Base-by-base conservation (phyloP, 805 yeast genomes). In the Myxozyma vanderwaltii region DNA sequence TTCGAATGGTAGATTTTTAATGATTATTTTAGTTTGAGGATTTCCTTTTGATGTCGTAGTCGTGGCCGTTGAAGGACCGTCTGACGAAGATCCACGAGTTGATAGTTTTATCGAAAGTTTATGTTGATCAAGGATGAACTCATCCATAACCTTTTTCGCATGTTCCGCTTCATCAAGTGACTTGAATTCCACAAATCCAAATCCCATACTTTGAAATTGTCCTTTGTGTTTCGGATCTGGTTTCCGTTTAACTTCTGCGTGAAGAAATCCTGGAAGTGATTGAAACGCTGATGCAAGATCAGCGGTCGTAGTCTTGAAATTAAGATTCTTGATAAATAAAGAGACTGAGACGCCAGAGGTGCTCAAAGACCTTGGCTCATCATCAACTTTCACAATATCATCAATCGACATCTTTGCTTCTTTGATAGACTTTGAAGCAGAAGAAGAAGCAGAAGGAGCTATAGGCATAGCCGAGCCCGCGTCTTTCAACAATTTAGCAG, bases 1-100 rank as follows among this genome's bases (percentile, higher is more conserved):
- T 76, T 94, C 99, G 74, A 94, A 94, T 60, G 99, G 98, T 74
- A 94, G 82, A 76, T 94, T 94, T 85, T 94, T 94, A 73, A 94
- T 91, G 73, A 94, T 87, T 67, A 94, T 86, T 75, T 92, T 92
- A 63, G 84, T 54, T 58, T 70, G 61, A 21, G 70, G 66, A 15
- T 71, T 66, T 21, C 67, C 66, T 15, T 70, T 67, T 7, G 49
- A 36, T 45, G 46, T 50, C 31, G 24, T 23, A 4, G 31, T 15
- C 8, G 36, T 39, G 33, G 66, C 67, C 23, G 70, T 61, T 21
- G 70, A 61, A 24, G 23, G n/a, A 6, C 35, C 35, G 10, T 69
- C 49, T 72, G 46, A 23, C 6, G 50, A 19, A 69, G 74, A 51
- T 19, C 86, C 82, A 66, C 97, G 84, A 62, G 86, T 90, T 0